Base-by-base conservation (phyloP, 768 basidiomycete genomes). In the Boletus bicolor region DNA sequence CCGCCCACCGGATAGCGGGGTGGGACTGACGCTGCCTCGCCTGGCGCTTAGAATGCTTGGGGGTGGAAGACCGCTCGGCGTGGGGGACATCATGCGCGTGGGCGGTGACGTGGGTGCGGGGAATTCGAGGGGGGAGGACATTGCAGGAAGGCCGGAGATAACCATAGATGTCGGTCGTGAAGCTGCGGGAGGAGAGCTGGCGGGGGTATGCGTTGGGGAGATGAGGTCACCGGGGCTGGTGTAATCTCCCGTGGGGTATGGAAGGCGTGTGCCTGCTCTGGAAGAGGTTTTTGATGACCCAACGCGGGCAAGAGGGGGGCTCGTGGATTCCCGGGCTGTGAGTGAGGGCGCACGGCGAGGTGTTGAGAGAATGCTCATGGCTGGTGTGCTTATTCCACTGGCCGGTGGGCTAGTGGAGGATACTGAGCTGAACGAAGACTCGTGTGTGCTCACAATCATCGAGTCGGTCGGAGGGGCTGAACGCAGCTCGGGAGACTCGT, bases 241-340 rank as follows among this genome's bases (percentile, higher is more conserved):
- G 56, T 93, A 93, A 62, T 93, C 91, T 4, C 91, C 91, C 3
- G 85, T 85, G 17, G 91, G 91, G 59, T 93, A 92, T 24, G 91
- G 89, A 15, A 91, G 74, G 36, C 89, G 82, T 1, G 76, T 76
- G 14, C 71, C 56, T 5, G 70, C 67, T 41, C 64, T 64, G 19
- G 71, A 64, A 5, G 66, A 24, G 26, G 44, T 60, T 48, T 47
- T 71, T 15, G 74, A 65, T 0, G 75, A 69, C n/a, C 75, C 75
- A 0, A 68, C 76, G 2, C 82, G 80, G 0, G 79, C 76, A 44
- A 82, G 79, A 17, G 82, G 85, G 12, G 83, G 86, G 58, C 83
- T 85, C 5, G 84, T 86, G 7, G 84, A 81, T 51, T 86, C 86
- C 19, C 77, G 76, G 0, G 79, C 84, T n/a, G 80, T 82, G 30